Conservation (phyloP, 148 eudicot species). For the Chenopodium quinoa region DNA sequence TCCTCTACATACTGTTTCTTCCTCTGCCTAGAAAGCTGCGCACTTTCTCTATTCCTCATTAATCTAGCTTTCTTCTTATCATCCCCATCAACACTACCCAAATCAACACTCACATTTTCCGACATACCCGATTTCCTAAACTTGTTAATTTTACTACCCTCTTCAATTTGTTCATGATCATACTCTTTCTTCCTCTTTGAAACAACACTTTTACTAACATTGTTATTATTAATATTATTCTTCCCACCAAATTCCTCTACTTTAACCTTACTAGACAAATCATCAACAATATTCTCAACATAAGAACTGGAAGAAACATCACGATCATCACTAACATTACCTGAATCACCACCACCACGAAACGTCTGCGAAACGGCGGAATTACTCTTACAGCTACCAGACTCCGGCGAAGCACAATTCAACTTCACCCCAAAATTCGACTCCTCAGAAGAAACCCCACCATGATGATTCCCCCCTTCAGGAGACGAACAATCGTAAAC, state of each 20-base stretch:
- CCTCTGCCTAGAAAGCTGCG: constrained; percentile 90
- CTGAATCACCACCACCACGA: constrained; percentile 16
- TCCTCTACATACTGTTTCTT: constrained; percentile 93
- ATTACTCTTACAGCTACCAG: constrained; percentile 30
- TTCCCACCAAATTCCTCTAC: not conserved
- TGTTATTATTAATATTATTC: not conserved
- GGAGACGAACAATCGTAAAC: constrained; percentile 28
- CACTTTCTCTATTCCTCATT: constrained; percentile 90
- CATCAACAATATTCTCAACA: not conserved
- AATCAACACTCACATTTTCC: constrained; percentile 20
- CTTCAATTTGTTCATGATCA: constrained; percentile 12
- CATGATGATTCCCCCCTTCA: constrained; percentile 2
- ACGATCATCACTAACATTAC: constrained; percentile 27
- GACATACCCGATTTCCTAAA: constrained; percentile 31
- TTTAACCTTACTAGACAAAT: constrained; percentile 8
- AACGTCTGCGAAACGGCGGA: constrained; percentile 24
- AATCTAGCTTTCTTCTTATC: constrained; percentile 78
- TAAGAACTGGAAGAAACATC: constrained; percentile 29
- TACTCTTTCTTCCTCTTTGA: constrained; percentile 68
- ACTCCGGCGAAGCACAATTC: constrained; percentile 23
- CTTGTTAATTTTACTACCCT: constrained; percentile 45
- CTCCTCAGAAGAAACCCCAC: constrained; percentile 20
- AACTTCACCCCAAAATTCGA: constrained; percentile 20
- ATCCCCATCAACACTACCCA: constrained; percentile 35
- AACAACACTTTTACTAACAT: not conserved